Conservation (phyloP, 306 rosid genomes). For the Notholithocarpus densiflorus region DNA sequence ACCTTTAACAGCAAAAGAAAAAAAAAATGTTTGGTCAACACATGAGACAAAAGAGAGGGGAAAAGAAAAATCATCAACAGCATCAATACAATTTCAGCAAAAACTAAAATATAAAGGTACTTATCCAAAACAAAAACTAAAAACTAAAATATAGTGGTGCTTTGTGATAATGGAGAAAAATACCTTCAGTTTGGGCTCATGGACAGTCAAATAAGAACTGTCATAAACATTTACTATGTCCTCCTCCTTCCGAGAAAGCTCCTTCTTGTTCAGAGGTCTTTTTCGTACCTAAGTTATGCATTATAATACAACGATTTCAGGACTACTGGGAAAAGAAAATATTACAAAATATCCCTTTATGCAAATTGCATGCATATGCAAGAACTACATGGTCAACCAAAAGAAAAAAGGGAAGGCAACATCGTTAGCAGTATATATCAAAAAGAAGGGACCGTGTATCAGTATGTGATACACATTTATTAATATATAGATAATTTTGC, state of each 20-base stretch:
- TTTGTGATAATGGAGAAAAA: slow-evolving; percentile 21
- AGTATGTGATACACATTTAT: neutral
- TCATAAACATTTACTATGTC: slow-evolving; percentile 80
- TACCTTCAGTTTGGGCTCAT: slow-evolving; percentile 93
- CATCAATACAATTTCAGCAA: slow-evolving; percentile 21
- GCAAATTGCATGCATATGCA: neutral
- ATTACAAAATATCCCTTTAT: slow-evolving; percentile 4
- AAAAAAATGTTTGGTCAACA: slow-evolving; percentile 7
- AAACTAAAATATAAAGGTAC: neutral
- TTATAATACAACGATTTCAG: slow-evolving; percentile 3
- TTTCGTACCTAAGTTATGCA: slow-evolving; percentile 73
- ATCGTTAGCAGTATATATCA: neutral
- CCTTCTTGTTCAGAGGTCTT: slow-evolving; percentile 95
- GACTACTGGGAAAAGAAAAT: neutral
- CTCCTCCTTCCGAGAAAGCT: slow-evolving; percentile 90
- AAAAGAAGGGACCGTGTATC: neutral
- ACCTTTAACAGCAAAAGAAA: slow-evolving; percentile 50
- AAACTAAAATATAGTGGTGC: slow-evolving; percentile 1
- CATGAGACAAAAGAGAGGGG: neutral
- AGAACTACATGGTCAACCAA: neutral
- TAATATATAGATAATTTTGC: neutral
- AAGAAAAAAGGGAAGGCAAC: neutral
- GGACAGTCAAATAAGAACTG: slow-evolving; percentile 66
- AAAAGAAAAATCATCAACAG: slow-evolving; percentile 10
- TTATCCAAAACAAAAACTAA: too few relatives aligned